These are phyloP conservation scores for Eucommia ulmoides DNA, from an alignment of 257 asterid species.

Conservation along the genomic window DNA sequence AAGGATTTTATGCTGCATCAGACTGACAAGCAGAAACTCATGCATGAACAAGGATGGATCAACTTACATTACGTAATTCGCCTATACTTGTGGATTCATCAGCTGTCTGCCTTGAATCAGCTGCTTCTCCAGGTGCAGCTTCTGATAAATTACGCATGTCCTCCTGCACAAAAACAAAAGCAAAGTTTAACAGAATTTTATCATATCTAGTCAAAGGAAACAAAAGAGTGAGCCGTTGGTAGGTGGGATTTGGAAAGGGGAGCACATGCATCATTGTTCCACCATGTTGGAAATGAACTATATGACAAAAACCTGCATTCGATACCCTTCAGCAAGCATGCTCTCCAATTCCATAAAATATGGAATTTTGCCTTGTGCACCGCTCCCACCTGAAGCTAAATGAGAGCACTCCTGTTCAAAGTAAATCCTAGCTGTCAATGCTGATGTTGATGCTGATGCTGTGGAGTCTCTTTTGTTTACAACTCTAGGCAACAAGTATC, in stretches of 20 bases:
- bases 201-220: not conserved
- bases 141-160: slow-evolving; percentile 15
- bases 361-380: slow-evolving; percentile 23
- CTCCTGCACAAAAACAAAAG: slow-evolving; percentile 25
- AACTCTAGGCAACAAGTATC: slow-evolving; percentile 57
- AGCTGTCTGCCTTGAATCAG: slow-evolving; percentile 20
- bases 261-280: not conserved
- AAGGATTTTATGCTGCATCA: too few relatives aligned
- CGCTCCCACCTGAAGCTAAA: slow-evolving; percentile 28
- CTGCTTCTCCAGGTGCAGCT: slow-evolving; percentile 29
- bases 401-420: slow-evolving; percentile 30
- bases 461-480: slow-evolving; percentile 19
- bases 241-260: slow-evolving; percentile 1
- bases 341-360: slow-evolving; percentile 23
- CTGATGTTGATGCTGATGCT: too few relatives aligned
- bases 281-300: slow-evolving; percentile 4
- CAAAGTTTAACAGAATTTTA: not conserved
- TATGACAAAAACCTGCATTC: slow-evolving; percentile 27
- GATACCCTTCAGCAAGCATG: slow-evolving; percentile 20
- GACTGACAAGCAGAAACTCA: too few relatives aligned
- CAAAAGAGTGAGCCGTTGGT: slow-evolving; percentile 1
- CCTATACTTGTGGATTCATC: slow-evolving; percentile 19
- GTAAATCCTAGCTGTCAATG: too few relatives aligned
- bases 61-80: slow-evolving; percentile 30
- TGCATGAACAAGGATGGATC: slow-evolving; percentile 13